phyloP scores from a whole-genome alignment of 2,329 filamentous ascomycete genomes.

The Nemania sp. region DNA sequence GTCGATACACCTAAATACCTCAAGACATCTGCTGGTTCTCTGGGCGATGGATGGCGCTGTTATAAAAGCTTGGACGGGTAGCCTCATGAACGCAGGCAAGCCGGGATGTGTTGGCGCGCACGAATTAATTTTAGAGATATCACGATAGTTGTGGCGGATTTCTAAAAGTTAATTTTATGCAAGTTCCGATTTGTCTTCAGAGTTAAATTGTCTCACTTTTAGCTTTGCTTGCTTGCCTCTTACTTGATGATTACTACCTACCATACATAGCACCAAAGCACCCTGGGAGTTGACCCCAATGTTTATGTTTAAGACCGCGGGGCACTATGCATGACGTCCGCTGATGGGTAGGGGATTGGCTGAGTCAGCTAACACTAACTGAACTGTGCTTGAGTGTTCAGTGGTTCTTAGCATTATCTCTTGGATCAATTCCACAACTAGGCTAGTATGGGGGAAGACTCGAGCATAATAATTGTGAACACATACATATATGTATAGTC shows the following conservation, averaged over 20 bases:
- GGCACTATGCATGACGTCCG: conserved; percentile 25
- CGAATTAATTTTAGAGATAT: background rate
- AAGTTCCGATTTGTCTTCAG: background rate
- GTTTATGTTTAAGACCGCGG: conserved; percentile 20
- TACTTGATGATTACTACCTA: background rate
- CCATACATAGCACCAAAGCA: background rate
- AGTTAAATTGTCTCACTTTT: background rate
- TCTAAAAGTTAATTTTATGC: conserved; percentile 1
- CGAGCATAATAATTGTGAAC: too few species aligned
- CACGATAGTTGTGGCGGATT: background rate
- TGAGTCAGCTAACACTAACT: background rate
- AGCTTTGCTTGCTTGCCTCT: background rate
- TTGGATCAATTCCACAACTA: too few species aligned
- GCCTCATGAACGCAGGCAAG: conserved; percentile 30
- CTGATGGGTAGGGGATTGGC: too few species aligned
- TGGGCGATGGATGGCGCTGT: conserved; percentile 9
- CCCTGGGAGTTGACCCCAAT: conserved; percentile 10
- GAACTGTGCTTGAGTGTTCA: too few species aligned
- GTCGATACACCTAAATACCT: conserved; percentile 31
- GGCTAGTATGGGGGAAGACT: too few species aligned
- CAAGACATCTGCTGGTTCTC: conserved; percentile 16
- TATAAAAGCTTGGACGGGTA: conserved; percentile 11
- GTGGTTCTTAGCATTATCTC: too few species aligned
- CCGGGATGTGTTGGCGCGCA: background rate
- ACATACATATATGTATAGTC: too few species aligned